A percentile compares a stretch with the other conserved stretches of the same genome.
phyloP scores from a whole-genome alignment of 2,329 filamentous ascomycete species.

The Sporothrix mexicana region DNA sequence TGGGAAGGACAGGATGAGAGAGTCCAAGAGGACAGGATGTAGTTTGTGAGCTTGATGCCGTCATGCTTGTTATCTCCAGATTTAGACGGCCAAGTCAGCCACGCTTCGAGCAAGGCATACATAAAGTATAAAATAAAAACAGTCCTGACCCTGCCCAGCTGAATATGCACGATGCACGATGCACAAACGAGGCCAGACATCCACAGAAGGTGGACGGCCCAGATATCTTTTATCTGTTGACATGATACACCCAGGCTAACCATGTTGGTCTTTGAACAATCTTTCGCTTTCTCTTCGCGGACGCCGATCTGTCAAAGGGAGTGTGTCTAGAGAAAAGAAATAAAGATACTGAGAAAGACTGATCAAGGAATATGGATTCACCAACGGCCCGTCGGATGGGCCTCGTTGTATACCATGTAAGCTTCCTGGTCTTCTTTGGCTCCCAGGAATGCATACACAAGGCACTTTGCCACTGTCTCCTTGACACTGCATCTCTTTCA shows the following conservation, averaged over 20 bases:
- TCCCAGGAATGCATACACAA: conserved; percentile 11
- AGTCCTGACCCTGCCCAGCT: conserved; percentile 26
- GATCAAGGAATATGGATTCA: background rate
- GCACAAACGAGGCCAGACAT: background rate
- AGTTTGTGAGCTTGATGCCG: background rate
- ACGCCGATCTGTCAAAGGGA: background rate
- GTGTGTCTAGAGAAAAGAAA: background rate
- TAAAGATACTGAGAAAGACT: background rate
- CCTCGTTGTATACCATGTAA: background rate
- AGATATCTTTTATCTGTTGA: background rate
- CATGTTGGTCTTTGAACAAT: background rate
- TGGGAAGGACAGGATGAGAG: background rate
- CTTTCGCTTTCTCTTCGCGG: background rate
- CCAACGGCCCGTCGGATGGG: conserved; percentile 6
- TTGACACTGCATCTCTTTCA: background rate
- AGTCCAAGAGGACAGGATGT: background rate
- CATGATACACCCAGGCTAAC: background rate
- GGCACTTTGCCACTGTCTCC: conserved; percentile 8
- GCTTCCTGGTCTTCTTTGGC: background rate
- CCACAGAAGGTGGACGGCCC: background rate
- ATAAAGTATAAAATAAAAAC: too few species aligned
- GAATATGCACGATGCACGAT: conserved; percentile 21
- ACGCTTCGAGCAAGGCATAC: background rate
- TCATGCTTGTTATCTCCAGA: background rate
- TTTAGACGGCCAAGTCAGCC: background rate